phyloP scores from a whole-genome alignment of 2,329 filamentous ascomycete species.

The Clarireedia paspali region DNA sequence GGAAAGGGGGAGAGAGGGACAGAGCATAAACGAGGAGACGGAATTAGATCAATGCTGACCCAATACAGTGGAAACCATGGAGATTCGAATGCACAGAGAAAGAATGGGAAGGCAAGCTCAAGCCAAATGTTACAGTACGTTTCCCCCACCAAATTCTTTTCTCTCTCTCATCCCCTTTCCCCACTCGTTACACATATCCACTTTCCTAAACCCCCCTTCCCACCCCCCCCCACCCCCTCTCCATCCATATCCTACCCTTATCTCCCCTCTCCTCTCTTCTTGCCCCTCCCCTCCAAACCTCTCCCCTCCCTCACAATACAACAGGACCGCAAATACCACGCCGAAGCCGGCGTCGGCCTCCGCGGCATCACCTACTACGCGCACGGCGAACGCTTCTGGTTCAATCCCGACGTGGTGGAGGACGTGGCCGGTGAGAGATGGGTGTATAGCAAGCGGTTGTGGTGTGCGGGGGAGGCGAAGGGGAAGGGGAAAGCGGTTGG shows the following conservation, averaged over 20 bases:
- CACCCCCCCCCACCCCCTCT: neutral
- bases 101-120: neutral
- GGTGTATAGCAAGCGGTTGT: conserved; percentile 12
- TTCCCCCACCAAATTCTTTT: neutral
- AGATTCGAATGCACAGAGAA: conserved; percentile 4
- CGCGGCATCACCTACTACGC: conserved; percentile 12
- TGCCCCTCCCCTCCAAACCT: neutral
- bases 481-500: neutral
- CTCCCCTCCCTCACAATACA: neutral
- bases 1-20: neutral
- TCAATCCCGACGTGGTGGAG: conserved; percentile 11
- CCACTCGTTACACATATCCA: neutral
- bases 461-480: conserved; percentile 6
- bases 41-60: neutral
- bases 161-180: no score
- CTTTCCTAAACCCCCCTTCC: no score
- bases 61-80: conserved; percentile 6
- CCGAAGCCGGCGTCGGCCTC: conserved; percentile 12
- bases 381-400: conserved; percentile 12
- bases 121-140: neutral
- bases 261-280: no score
- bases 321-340: conserved; percentile 9
- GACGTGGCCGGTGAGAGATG: conserved; percentile 13
- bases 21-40: neutral
- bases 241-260: no score